These are phyloP conservation scores for Sporothrix euskadiensis DNA, from an alignment of 2,329 filamentous ascomycete species.

Conservation along the genomic window DNA sequence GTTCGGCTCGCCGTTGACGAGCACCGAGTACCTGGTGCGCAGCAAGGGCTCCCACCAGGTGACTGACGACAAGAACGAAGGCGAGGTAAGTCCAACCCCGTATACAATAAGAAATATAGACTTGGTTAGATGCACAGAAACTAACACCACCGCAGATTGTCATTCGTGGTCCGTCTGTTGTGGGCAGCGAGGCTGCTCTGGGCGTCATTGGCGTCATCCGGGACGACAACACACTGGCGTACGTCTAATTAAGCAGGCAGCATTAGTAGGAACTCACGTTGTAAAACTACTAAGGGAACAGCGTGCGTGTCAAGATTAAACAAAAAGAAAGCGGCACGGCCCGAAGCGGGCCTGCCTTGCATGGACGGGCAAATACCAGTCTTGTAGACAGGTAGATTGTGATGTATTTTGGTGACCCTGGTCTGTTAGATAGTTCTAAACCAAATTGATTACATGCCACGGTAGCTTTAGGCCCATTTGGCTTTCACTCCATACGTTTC, in stretches of 20 bases:
- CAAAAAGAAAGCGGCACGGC: background rate
- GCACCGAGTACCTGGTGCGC: slow-evolving; percentile 73
- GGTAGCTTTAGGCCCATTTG: background rate
- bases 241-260: slow-evolving; percentile 43
- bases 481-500: background rate
- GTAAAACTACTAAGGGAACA: background rate
- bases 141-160: slow-evolving; percentile 55
- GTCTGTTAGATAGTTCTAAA: background rate
- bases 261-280: background rate
- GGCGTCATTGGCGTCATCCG: slow-evolving; percentile 65
- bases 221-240: slow-evolving; percentile 72
- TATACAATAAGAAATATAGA: background rate
- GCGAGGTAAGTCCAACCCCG: slow-evolving; percentile 56
- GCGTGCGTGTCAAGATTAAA: background rate
- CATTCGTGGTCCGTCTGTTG: slow-evolving; percentile 72
- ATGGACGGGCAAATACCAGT: background rate
- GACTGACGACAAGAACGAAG: slow-evolving; percentile 61
- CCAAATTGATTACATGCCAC: background rate
- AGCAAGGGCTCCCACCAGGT: slow-evolving; percentile 63
- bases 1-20: slow-evolving; percentile 80
- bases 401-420: background rate
- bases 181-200: slow-evolving; percentile 63
- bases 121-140: slow-evolving; percentile 22
- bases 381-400: slow-evolving; percentile 2
- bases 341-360: background rate